Base-by-base conservation (phyloP, 805 yeast species). In the Kodamaea leandrae region DNA sequence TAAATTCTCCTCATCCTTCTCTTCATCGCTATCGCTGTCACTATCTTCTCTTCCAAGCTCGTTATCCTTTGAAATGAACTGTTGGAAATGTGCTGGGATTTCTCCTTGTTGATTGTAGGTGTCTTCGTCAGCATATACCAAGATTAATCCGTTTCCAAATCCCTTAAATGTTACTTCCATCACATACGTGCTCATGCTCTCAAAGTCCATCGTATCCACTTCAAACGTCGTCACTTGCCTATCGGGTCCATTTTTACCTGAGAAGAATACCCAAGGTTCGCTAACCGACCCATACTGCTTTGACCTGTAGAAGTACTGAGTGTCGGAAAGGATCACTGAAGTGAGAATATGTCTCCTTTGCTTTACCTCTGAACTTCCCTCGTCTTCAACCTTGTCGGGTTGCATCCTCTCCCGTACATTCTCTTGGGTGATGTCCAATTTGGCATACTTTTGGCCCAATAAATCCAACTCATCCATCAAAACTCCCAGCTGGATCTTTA, bases 251-350 rank as follows among this genome's bases (percentile, higher is more conserved):
- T 14, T 14, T 13, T 44, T 36, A 9, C 51, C 51, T 9, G 45
- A 41, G 36, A 51, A 51, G 35, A 50, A 48, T 1, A 54, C 51
- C 65, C 65, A 61, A 4, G 49, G 47, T 21, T 50, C 53, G 18
- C 41, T 51, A 2, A 41, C 42, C 4, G 39, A 36, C 3, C 26
- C 39, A 16, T 41, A 13, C 14, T 38, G 32, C 41, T 49, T 47
- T 37, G 48, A 41, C 25, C 48, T 51, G 47, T 59, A 61, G 35
- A 52, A 61, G 46, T 59, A 68, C 29, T 57, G 57, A 6, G 47
- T 28, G 25, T 61, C 70, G 3, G 59, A 53, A n/a, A 64, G 30
- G 13, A 66, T 52, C 14, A 66, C 58, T 1, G 69, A 67, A 0
- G 58, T 44, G 10, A 67, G 53, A 2, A 39, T 28, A 24, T 34